These are phyloP conservation scores for Geosiphon pyriformis DNA, from an alignment of 192 early-diverging fungal genomes.

Conservation along the genomic window DNA sequence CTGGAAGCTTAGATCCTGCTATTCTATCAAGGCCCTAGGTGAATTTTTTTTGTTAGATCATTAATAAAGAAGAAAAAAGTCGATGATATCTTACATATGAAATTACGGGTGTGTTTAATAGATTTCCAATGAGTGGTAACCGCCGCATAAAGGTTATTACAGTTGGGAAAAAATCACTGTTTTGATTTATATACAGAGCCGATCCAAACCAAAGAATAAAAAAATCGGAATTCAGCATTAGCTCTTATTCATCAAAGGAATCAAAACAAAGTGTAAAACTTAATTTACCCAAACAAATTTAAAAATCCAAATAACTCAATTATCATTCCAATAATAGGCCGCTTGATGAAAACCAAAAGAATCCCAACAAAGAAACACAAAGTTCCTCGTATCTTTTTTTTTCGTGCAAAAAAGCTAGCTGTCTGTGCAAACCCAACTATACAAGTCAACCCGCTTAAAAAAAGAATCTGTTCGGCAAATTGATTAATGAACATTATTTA, in stretches of 20 bases:
- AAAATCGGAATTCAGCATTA: neutral
- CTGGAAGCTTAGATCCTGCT: conserved; percentile 52
- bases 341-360: conserved; percentile 80
- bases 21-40: conserved; percentile 47
- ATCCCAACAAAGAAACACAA: conserved; percentile 88
- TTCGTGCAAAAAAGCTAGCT: conserved; percentile 77
- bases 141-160: conserved; percentile 81
- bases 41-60: conserved; percentile 16
- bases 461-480: conserved; percentile 61
- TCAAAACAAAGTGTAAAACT: too few species aligned
- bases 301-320: conserved; percentile 93
- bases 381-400: conserved; percentile 84
- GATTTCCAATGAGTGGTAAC: conserved; percentile 83
- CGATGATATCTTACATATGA: conserved; percentile 49
- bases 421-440: conserved; percentile 90
- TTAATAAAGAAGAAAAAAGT: neutral
- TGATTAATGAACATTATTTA: conserved; percentile 17
- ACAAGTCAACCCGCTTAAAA: conserved; percentile 80
- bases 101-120: conserved; percentile 81
- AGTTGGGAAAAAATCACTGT: conserved; percentile 95
- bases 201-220: conserved; percentile 14
- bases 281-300: conserved; percentile 98
- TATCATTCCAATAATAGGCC: conserved; percentile 83
- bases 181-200: neutral
- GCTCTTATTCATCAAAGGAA: neutral